Base-by-base conservation (phyloP, 1,284 basidiomycete species). In the Waitea zeae region DNA sequence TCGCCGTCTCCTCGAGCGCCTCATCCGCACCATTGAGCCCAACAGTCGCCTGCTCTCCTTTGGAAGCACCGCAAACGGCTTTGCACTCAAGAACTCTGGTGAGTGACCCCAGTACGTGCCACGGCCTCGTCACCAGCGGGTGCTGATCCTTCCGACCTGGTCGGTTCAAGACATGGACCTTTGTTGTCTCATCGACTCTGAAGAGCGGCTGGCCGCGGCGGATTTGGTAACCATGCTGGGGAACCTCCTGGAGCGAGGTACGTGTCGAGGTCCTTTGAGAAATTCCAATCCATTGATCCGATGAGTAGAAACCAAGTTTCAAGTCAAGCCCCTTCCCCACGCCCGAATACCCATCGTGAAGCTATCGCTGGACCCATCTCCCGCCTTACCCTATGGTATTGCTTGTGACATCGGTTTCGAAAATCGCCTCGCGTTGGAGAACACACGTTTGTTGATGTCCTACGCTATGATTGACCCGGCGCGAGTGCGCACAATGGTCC, bases 311-410 rank as follows among this genome's bases (percentile, higher is more conserved):
- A 97, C 93, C 30, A 92, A 95, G 56, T 97, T 97, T 53, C 82
- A 80, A 49, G 90, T 98, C 58, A 96, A 97, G 57, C 83, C 90
- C 11, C 63, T 98, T 24, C 92, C 93, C 4, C 86, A 93, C 57
- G 93, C 93, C 12, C 79, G 93, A 46, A 97, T 98, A 63, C 93
- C 93, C 17, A 98, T 98, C 54, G 89, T 98, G 52, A 98, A 98
- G 61, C 70, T 98, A 38, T 89, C 81, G 29, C 70, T 96, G 35
- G 78, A 90, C 46, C 83, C 92, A 12, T 92, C 88, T 0, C 76
- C 78, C 12, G 88, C 87, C 2, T 62, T 95, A 5, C 90, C 88
- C 2, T 75, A 79, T 33, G 87, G 86, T 48, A 84, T 98, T 46
- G 81, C 90, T 13, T 97, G 93, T 54, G 93, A 98, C 57, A 98